A percentile compares a stretch with the other conserved stretches of the same genome.
phyloP scores from a whole-genome alignment of 768 basidiomycete species.

The Amanita jacksonii region DNA sequence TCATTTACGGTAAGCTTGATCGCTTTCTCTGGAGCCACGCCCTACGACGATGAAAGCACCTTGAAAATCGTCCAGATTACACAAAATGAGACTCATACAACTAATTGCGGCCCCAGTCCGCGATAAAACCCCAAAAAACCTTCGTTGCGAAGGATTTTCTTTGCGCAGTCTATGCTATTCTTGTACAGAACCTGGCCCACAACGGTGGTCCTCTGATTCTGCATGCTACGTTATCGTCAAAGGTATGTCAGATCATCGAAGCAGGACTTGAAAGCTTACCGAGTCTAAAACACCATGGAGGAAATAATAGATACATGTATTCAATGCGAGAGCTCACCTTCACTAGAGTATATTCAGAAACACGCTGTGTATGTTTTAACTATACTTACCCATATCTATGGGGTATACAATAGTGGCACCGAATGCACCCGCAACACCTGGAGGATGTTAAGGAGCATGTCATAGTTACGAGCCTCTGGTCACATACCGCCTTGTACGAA shows the following conservation, averaged over 20 bases:
- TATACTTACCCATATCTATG: conserved; percentile 75
- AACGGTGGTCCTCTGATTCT: conserved; percentile 94
- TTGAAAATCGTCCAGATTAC: background rate
- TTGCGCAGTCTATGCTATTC: conserved; percentile 91
- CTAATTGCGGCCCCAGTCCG: conserved; percentile 88
- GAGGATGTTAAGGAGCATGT: conserved; percentile 1
- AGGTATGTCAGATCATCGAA: background rate
- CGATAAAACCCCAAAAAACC: conserved; percentile 95
- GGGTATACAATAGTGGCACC: conserved; percentile 99
- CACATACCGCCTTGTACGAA: conserved; percentile 74
- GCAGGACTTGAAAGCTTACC: conserved; percentile 28
- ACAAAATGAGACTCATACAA: conserved; percentile 39
- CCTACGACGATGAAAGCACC: conserved; percentile 37
- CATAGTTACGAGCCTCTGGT: background rate
- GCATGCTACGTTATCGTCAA: conserved; percentile 51
- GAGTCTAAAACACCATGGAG: conserved; percentile 34
- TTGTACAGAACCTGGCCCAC: conserved; percentile 96
- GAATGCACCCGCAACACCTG: conserved; percentile 84
- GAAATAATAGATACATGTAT: conserved; percentile 6
- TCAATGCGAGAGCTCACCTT: conserved; percentile 44
- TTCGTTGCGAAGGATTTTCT: conserved; percentile 91
- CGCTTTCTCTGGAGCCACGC: conserved; percentile 94
- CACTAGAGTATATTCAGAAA: conserved; percentile 32
- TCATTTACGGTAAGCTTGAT: conserved; percentile 98
- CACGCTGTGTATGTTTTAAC: background rate